Conservation (phyloP, 257 asterid genomes). For the Petunia secreta region DNA sequence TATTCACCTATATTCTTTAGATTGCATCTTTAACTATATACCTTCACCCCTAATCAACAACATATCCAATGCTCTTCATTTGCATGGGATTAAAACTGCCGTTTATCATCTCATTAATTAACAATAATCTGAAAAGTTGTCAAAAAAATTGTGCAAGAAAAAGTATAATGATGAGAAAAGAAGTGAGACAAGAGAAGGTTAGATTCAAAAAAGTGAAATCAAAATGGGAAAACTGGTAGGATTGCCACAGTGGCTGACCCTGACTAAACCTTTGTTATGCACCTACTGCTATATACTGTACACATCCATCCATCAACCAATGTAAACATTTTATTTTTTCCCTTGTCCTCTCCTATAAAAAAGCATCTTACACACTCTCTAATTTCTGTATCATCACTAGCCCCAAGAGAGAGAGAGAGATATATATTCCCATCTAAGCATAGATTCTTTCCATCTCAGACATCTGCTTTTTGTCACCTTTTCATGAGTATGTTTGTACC, state of each 20-base stretch:
- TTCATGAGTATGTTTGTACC: slow-evolving; percentile 19
- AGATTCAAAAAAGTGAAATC: neutral
- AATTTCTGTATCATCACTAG: neutral
- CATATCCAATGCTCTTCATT: too few relatives aligned
- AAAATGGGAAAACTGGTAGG: neutral
- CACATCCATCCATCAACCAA: neutral
- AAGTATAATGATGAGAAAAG: neutral
- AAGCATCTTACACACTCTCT: neutral
- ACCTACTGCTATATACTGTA: neutral
- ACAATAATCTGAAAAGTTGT: too few relatives aligned
- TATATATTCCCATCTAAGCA: neutral
- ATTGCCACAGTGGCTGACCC: slow-evolving; percentile 3
- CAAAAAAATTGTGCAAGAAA: neutral
- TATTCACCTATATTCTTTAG: too few relatives aligned
- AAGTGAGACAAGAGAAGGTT: slow-evolving; percentile 19
- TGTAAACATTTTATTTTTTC: neutral
- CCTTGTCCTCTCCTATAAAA: neutral
- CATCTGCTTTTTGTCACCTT: neutral
- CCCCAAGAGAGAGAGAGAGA: neutral
- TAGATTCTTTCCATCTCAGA: neutral
- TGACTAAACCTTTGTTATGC: slow-evolving; percentile 30
- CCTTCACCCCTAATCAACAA: too few relatives aligned
- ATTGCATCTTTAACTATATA: too few relatives aligned
- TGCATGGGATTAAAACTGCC: too few relatives aligned
- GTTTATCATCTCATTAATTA: too few relatives aligned